Percentiles rank a stretch among this genome's conserved stretches.
Evolutionary conservation across 805 yeast genomes (phyloP).

Genomic region (Zygosaccharomyces bisporus): DNA sequence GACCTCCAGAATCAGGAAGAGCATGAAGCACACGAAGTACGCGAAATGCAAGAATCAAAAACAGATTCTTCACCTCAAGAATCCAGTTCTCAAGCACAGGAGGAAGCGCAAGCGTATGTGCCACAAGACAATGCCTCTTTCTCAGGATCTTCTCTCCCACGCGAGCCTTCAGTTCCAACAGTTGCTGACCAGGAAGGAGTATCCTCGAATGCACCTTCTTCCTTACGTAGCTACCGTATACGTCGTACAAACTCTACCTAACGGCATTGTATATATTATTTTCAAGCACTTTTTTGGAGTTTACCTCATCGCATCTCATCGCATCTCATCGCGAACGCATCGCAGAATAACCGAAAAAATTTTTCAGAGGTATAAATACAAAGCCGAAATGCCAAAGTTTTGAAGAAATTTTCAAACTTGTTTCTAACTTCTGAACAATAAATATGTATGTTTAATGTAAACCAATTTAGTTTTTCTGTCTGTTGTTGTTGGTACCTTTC

Average conservation of each 20-base stretch:
- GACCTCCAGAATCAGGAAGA: conserved; percentile 6
- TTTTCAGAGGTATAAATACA: conserved; percentile 18
- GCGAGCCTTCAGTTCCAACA: not conserved
- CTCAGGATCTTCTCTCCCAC: not conserved
- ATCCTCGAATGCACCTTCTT: not conserved
- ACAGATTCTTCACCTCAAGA: conserved; percentile 2
- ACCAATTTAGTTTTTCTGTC: conserved; percentile 20
- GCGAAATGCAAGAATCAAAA: not conserved
- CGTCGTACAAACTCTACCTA: conserved; percentile 1
- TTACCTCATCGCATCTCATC: not conserved
- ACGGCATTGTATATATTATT: not conserved
- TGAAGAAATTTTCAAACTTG: conserved; percentile 1
- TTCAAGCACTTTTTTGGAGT: not conserved
- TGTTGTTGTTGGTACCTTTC: conserved; percentile 8
- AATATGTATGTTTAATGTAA: conserved; percentile 17
- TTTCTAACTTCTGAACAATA: not conserved
- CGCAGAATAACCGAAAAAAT: conserved; percentile 1
- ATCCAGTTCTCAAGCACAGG: conserved; percentile 6
- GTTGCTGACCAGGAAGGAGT: not conserved
- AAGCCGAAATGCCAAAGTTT: conserved; percentile 8
- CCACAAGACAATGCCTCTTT: not conserved
- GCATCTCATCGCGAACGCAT: conserved; percentile 2
- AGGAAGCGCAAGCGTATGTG: conserved; percentile 1
- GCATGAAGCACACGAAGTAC: conserved; percentile 1
- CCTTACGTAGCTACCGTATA: not conserved